A percentile compares a stretch with the other conserved stretches of the same genome.
Conservation (phyloP, 2,329 filamentous ascomycete genomes). For the Fusarium devonianum region DNA sequence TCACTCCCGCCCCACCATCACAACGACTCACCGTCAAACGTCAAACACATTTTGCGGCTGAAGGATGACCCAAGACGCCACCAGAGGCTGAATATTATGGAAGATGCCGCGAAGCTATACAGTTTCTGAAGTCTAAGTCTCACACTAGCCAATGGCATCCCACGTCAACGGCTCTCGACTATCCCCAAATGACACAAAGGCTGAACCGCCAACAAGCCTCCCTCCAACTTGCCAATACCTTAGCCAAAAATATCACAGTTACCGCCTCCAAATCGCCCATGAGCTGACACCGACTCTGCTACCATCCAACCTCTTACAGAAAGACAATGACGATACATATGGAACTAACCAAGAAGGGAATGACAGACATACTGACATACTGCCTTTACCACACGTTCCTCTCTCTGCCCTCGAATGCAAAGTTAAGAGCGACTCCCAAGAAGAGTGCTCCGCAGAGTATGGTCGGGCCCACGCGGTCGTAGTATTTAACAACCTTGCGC, state of each 20-base stretch:
- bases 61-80: not conserved
- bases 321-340: not conserved
- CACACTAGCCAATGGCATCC: constrained; percentile 16
- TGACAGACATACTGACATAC: not conserved
- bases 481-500: constrained; percentile 85
- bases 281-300: not conserved
- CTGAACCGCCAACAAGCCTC: not conserved
- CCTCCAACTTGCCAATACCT: constrained; percentile 3
- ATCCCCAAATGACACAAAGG: constrained; percentile 1
- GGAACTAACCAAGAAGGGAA: not conserved
- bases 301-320: constrained; percentile 16
- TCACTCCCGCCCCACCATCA: not conserved
- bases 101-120: constrained; percentile 1
- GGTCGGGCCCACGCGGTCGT: constrained; percentile 87
- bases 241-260: constrained; percentile 1
- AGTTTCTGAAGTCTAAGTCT: constrained; percentile 10
- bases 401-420: constrained; percentile 76
- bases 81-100: not conserved
- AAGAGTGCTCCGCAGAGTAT: constrained; percentile 78
- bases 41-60: not conserved
- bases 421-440: constrained; percentile 78
- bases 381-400: constrained; percentile 58
- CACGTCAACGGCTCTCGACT: not conserved
- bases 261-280: not conserved
- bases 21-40: not conserved